These are phyloP conservation scores for Hyaloscypha finlandica DNA, from an alignment of 495 filamentous ascomycete species.

Conservation along the genomic window DNA sequence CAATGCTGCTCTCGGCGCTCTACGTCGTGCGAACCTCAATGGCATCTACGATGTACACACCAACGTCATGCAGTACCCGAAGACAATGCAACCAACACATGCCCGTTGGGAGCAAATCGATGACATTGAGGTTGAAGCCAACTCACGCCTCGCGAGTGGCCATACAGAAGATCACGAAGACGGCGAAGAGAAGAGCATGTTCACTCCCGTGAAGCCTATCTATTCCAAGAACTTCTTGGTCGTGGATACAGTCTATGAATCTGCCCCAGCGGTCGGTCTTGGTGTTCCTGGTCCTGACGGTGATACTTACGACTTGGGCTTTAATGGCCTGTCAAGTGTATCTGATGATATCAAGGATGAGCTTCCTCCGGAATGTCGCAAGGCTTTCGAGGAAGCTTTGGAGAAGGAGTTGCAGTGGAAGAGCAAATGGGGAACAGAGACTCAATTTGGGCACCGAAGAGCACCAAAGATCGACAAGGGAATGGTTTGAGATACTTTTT, in stretches of 20 bases:
- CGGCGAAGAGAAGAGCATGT: constrained; percentile 42
- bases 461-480: constrained; percentile 56
- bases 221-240: constrained; percentile 76
- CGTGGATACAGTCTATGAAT: constrained; percentile 64
- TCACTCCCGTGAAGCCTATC: constrained; percentile 63
- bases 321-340: constrained; percentile 66
- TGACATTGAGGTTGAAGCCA: constrained; percentile 29
- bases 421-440: constrained; percentile 66
- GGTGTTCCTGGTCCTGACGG: constrained; percentile 68
- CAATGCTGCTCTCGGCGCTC: constrained; percentile 66
- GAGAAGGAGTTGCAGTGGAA: constrained; percentile 71
- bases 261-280: constrained; percentile 45
- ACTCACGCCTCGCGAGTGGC: constrained; percentile 8
- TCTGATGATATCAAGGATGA: constrained; percentile 66
- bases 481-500: constrained; percentile 7
- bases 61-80: constrained; percentile 83
- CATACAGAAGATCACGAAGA: constrained; percentile 32
- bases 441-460: constrained; percentile 43
- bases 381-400: constrained; percentile 65
- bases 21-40: constrained; percentile 65
- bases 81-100: constrained; percentile 87
- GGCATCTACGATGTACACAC: constrained; percentile 94
- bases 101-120: constrained; percentile 72
- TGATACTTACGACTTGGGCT: constrained; percentile 56
- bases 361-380: constrained; percentile 70